These are phyloP conservation scores for Russula griseocarnosa DNA, from an alignment of 768 basidiomycete genomes.

Conservation along the genomic window DNA sequence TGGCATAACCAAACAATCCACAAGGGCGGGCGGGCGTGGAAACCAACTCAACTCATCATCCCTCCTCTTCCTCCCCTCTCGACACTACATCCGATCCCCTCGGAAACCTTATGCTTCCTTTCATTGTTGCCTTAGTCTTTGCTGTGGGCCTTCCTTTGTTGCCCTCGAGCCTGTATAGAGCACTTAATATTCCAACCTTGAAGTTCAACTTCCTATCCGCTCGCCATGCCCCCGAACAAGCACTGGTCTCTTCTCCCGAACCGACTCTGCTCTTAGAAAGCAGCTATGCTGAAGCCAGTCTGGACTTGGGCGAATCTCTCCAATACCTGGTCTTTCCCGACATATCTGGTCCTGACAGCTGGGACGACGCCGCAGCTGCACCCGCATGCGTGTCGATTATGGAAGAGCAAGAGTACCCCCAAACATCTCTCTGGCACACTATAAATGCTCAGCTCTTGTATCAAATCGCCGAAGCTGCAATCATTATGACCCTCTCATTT, in stretches of 20 bases:
- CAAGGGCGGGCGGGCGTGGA: too few species aligned
- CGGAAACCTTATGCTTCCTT: conserved; percentile 18
- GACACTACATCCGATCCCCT: not conserved
- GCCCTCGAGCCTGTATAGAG: conserved; percentile 17
- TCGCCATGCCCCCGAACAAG: not conserved
- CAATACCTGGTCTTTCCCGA: conserved; percentile 11
- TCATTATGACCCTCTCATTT: conserved; percentile 21
- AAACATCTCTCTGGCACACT: conserved; percentile 9
- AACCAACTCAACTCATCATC: not conserved
- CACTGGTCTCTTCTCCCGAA: conserved; percentile 1
- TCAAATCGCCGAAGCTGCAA: conserved; percentile 13
- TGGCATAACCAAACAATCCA: conserved; percentile 13
- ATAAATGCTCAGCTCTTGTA: conserved; percentile 16
- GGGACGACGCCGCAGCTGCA: not conserved
- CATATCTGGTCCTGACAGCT: not conserved
- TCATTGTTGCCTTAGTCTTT: conserved; percentile 19
- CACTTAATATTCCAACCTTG: conserved; percentile 14
- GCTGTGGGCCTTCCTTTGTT: conserved; percentile 22
- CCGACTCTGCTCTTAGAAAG: not conserved
- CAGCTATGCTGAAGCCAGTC: not conserved
- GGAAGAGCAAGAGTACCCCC: conserved; percentile 1
- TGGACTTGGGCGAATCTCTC: not conserved
- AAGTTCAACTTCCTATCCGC: conserved; percentile 17
- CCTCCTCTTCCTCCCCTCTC: not conserved
- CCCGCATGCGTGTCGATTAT: conserved; percentile 5